Base-by-base conservation (phyloP, 805 yeast genomes). In the Citeromyces matritensis region DNA sequence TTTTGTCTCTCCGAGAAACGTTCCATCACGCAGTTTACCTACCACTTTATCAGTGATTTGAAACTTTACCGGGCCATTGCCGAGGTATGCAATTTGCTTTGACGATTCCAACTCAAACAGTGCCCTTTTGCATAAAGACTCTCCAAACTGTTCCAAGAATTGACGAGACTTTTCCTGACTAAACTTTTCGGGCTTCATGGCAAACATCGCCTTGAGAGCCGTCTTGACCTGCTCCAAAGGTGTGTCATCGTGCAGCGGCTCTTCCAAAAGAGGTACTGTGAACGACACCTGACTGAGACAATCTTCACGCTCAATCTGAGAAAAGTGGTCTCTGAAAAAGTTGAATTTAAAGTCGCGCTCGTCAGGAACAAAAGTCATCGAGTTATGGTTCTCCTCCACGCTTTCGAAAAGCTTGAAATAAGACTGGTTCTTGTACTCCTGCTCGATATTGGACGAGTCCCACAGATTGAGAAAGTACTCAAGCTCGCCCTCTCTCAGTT, bases 241-340 rank as follows among this genome's bases (percentile, higher is more conserved):
- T 1, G 42, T 34, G 10, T 52, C 52, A 6, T 35, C 27, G 12
- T 24, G 25, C 26, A n/a, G 32, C 30, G 9, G 34, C 35, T n/a
- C 23, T 11, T 5, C 30, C 30, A 10, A 29, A 26, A 4, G 40
- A 6, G 59, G 46, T 30, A 46, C 54, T 15, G 63, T 53, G 43
- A 69, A 77, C 1, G 65, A 51, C 2, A 57, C 51, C 24, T 56
- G 57, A 1, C 69, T 50, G 30, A 75, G 49, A 17, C 60, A 53
- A 8, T 65, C 65, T 41, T 81, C 86, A 33, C 79, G 68, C 42
- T 77, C 84, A 33, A 77, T 56, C 77, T 81, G 72, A 1, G 94
- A 76, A 19, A 67, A 60, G 31, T 45, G 36, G 19, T 64, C 68
- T 27, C 63, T 73, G 31, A 60, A 55, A 17, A 67, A 58, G 15